Percentiles rank a stretch among this genome's conserved stretches.
Evolutionary conservation across 306 rosid species (phyloP).

Genomic region (Prunus padus): DNA sequence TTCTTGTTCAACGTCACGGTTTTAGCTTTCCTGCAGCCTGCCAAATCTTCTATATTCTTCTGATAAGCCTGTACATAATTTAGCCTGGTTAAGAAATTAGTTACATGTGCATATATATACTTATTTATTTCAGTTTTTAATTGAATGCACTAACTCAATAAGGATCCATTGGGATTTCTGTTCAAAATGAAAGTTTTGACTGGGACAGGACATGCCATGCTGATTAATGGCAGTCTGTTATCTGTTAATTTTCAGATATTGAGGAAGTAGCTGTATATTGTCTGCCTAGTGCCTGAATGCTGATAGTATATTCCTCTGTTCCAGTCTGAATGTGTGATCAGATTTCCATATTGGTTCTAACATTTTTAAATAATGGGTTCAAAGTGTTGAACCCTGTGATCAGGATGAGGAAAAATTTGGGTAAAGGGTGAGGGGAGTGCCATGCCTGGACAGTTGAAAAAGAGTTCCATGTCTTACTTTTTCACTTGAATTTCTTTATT

Average conservation of each 20-base stretch:
- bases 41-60: neutral
- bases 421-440: neutral
- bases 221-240: neutral
- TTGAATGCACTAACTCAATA: neutral
- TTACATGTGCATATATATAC: no score
- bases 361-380: neutral
- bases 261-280: neutral
- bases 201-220: neutral
- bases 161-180: no score
- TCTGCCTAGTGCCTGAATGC: no score
- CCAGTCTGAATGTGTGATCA: no score
- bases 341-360: no score
- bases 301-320: no score
- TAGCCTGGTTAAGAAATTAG: neutral
- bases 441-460: neutral
- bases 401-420: neutral
- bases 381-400: neutral
- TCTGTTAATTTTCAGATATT: neutral
- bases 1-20: neutral
- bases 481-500: conserved; percentile 7
- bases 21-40: neutral
- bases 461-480: neutral
- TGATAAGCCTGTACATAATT: neutral
- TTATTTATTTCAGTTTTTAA: no score
- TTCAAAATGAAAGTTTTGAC: no score